Base-by-base conservation (phyloP, 2,329 filamentous ascomycete genomes). In the Aspergillus fumigatus region DNA sequence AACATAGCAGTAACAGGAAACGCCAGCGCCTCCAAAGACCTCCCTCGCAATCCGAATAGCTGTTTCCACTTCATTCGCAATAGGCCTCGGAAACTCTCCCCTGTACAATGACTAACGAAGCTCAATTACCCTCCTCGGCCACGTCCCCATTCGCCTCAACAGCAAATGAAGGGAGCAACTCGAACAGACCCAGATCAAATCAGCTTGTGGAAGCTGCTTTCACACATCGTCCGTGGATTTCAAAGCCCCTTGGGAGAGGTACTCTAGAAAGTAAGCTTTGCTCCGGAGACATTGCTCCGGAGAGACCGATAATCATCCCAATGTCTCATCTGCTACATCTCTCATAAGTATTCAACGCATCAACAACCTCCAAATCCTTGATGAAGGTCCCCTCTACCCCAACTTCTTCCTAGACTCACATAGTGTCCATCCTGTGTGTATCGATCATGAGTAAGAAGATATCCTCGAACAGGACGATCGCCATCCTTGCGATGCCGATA, bases 231-330 rank as follows among this genome's bases (percentile, higher is more conserved):
- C 51, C 50, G 3, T 41, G 9, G 9, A 59, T 57, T 7, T 43
- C 14, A 59, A 43, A 5, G 25, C 35, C 1, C 58, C 58, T 21
- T 59, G 58, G 1, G 55, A 55, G 1, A 59, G 52, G 21, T 59
- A 59, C 21, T 55, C 58, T 14, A 52, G 55, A 11, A 59, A 59
- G 19, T 55, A 59, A 25, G 54, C n/a, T n/a, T n/a, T n/a, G n/a
- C n/a, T n/a, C n/a, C n/a, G n/a, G n/a, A n/a, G n/a, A n/a, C 43
- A 1, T 25, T 41, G n/a, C 54, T 49, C 1, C 55, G 52, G n/a
- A 51, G 52, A 14, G 53, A 32, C 8, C 56, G 50, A 7, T 54
- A 57, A n/a, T 52, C 55, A 23, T 55, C 45, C 43, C 5, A 53
- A n/a, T 0, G 29, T 27, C 10, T 4, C 1, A 9, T 58, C 48